Conservation (phyloP, 139 green algal species). For the Marvania coccoides region DNA sequence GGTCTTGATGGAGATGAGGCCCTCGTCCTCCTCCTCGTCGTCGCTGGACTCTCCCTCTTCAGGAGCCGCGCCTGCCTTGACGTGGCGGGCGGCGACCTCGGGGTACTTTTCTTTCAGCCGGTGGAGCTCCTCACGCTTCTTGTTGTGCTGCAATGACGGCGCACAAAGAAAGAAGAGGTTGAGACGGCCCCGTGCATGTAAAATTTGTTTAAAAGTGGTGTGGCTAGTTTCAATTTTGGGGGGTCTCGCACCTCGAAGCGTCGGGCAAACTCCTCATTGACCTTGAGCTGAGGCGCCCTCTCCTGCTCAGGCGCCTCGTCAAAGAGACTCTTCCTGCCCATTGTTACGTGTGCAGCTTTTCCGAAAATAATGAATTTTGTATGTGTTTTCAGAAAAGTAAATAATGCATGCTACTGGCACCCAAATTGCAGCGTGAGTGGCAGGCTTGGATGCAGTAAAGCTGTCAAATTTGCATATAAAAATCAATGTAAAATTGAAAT, state of each 20-base stretch:
- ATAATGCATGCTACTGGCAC: no score
- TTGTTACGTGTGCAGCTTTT: constrained; percentile 3
- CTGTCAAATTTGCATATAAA: no score
- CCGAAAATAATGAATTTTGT: no score
- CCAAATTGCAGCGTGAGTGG: no score
- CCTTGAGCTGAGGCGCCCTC: constrained; percentile 17
- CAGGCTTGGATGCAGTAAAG: no score
- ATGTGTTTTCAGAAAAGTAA: no score
- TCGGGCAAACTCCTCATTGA: constrained; percentile 64
- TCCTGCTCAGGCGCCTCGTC: constrained; percentile 37
- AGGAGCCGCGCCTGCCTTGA: background rate
- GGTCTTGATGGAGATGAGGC: constrained; percentile 37
- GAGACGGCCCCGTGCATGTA: background rate
- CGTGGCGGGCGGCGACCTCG: constrained; percentile 43
- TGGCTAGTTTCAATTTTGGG: background rate
- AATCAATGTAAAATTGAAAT: no score
- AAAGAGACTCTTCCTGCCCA: constrained; percentile 35
- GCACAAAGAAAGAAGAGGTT: background rate
- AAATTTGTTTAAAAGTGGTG: no score
- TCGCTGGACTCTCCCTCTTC: background rate
- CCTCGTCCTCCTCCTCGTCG: constrained; percentile 34
- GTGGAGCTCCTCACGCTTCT: constrained; percentile 71
- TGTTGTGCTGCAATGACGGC: constrained; percentile 83
- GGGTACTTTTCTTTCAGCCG: constrained; percentile 71
- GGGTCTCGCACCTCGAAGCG: constrained; percentile 58